Base-by-base conservation (phyloP, 2,329 filamentous ascomycete species). In the Fusarium nisikadoi region DNA sequence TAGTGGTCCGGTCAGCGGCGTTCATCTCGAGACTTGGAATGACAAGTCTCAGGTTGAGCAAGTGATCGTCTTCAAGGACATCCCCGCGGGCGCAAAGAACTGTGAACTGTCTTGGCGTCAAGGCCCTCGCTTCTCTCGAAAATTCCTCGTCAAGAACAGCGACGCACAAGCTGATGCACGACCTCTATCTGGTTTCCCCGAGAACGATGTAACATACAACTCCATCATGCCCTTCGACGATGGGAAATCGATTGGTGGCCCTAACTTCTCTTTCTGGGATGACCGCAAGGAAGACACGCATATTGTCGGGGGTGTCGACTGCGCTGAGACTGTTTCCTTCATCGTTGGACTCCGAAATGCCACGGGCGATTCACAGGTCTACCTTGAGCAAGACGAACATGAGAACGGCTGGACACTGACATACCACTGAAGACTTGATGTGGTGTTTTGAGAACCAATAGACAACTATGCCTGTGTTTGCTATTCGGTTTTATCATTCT, bases 71-170 rank as follows among this genome's bases (percentile, higher is more conserved):
- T 82, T 82, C 77, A 54, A 59, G 29, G 78, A 73, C 35, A 77
- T 82, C 59, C 80, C 81, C 0, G 41, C 74, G 0, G 42, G 38
- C 1, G 80, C 80, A 10, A 77, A 72, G 54, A 43, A 49, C 6
- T 82, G 81, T 71, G 27, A 31, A 3, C 68, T 82, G 12, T 58
- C 64, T 20, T 82, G 81, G 81, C 50, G 50, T 5, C 81, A 82
- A 14, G 83, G 80, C 12, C 79, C 78, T 12, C 79, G 73, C 61
- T 80, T 75, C 65, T 78, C 81, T 43, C 83, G 80, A 65, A 78
- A 77, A 53, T 82, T 84, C 65, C 78, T 79, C 64, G 81, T 83
- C 64, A 71, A 76, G 19, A 75, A 75, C 35, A 54, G 36, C 20
- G 77, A 71, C 39, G 80, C 78, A 5, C 62, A 77, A 20, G 39